Percentiles rank a stretch among this genome's conserved stretches.
These are phyloP conservation scores for Gloeophyllum trabeum DNA, from an alignment of 768 basidiomycete genomes.

Conservation along the genomic window DNA sequence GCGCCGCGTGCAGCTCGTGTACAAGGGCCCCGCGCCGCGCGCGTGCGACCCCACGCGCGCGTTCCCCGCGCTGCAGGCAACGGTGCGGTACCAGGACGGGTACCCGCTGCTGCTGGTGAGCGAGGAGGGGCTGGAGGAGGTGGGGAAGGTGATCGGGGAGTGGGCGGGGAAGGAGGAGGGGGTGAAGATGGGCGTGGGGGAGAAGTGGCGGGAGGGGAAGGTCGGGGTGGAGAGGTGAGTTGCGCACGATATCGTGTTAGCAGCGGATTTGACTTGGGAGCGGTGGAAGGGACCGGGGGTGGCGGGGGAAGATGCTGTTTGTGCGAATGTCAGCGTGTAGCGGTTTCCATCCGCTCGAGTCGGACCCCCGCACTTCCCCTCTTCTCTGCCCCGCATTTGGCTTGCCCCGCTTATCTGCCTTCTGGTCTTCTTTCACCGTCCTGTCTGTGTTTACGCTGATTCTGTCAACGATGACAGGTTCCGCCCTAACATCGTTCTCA, in stretches of 20 bases:
- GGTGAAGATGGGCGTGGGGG: slow-evolving; percentile 14
- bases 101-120: slow-evolving; percentile 61
- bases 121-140: slow-evolving; percentile 46
- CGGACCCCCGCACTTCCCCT: background rate
- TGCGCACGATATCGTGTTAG: background rate
- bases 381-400: too few species aligned
- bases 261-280: background rate
- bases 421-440: too few species aligned
- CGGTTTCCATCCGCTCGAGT: background rate
- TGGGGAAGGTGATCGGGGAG: slow-evolving; percentile 39
- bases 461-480: slow-evolving; percentile 32
- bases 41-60: slow-evolving; percentile 33
- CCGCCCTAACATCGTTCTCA: slow-evolving; percentile 65
- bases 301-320: too few species aligned
- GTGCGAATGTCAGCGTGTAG: background rate
- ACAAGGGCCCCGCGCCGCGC: slow-evolving; percentile 53
- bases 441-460: slow-evolving; percentile 5
- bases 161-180: slow-evolving; percentile 22
- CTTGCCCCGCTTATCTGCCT: too few species aligned
- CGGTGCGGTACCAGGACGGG: slow-evolving; percentile 38
- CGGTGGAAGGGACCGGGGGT: too few species aligned
- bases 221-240: slow-evolving; percentile 50
- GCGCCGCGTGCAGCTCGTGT: slow-evolving; percentile 47
- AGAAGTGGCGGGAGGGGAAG: slow-evolving; percentile 39
- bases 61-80: slow-evolving; percentile 43